These are phyloP conservation scores for Calonectria naviculata DNA, from an alignment of 2,329 filamentous ascomycete genomes.

Conservation along the genomic window DNA sequence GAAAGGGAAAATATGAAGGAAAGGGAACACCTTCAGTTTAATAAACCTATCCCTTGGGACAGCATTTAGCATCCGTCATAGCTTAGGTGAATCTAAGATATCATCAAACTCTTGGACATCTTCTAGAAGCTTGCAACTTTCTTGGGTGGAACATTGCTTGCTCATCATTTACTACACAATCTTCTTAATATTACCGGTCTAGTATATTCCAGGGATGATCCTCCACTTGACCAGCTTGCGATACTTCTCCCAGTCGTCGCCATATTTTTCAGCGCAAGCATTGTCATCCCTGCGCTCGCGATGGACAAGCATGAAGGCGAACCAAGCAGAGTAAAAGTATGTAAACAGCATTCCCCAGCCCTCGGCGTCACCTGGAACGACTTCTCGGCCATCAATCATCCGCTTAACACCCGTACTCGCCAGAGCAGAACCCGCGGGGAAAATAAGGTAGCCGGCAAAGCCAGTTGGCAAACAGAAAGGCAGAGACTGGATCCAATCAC, in stretches of 20 bases:
- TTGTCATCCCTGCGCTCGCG: constrained; percentile 86
- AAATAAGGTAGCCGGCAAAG: constrained; percentile 80
- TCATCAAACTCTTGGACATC: too few species aligned
- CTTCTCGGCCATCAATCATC: constrained; percentile 67
- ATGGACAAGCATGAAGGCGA: constrained; percentile 84
- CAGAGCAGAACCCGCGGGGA: constrained; percentile 57
- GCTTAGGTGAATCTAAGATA: background rate
- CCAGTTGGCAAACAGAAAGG: constrained; percentile 88
- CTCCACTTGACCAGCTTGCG: constrained; percentile 80
- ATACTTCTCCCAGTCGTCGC: constrained; percentile 88
- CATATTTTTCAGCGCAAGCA: constrained; percentile 89
- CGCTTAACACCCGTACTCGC: constrained; percentile 60
- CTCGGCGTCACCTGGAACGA: constrained; percentile 76
- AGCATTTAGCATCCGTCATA: background rate
- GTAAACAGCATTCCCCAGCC: constrained; percentile 89
- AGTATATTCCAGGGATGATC: constrained; percentile 78
- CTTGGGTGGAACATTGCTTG: background rate
- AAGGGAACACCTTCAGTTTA: background rate
- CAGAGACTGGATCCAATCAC: constrained; percentile 92
- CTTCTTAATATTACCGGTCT: background rate
- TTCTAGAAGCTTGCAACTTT: too few species aligned
- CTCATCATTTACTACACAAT: background rate
- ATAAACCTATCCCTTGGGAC: background rate
- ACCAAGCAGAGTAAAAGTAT: constrained; percentile 93
- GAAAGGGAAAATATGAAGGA: too few species aligned